Conservation (phyloP, 2,329 filamentous ascomycete genomes). For the Juglanconis oblonga region DNA sequence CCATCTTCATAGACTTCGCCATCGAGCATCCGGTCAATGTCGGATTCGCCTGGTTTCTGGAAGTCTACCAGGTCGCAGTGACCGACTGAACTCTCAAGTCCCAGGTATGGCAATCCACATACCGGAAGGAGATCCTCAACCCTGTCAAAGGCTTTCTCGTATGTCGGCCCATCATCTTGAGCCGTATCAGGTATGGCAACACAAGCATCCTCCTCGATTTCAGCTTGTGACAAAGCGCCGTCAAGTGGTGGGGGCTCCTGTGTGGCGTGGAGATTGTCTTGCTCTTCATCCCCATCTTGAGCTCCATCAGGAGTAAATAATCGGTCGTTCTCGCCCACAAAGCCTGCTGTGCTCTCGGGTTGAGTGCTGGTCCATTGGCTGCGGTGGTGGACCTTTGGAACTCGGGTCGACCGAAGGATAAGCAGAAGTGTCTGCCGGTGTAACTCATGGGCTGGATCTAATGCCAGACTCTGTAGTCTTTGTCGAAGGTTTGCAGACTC, state of each 20-base stretch:
- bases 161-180: too few species aligned
- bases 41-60: neutral
- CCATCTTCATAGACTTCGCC: neutral
- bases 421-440: neutral
- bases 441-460: neutral
- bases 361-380: neutral
- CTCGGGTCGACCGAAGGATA: neutral
- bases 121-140: neutral
- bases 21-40: neutral
- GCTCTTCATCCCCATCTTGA: neutral
- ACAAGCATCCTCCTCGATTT: too few species aligned
- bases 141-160: too few species aligned
- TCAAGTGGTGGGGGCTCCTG: neutral
- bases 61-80: neutral
- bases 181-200: too few species aligned
- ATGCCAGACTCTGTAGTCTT: neutral
- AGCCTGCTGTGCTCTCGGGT: neutral
- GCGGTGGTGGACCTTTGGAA: neutral
- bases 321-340: neutral
- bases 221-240: neutral
- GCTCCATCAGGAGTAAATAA: neutral
- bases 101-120: neutral
- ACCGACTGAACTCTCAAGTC: neutral
- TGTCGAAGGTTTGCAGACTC: slow-evolving; percentile 1
- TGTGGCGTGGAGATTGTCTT: too few species aligned